These are phyloP conservation scores for Pelargonium nanum DNA, from an alignment of 345 rosid species.

Conservation along the genomic window DNA sequence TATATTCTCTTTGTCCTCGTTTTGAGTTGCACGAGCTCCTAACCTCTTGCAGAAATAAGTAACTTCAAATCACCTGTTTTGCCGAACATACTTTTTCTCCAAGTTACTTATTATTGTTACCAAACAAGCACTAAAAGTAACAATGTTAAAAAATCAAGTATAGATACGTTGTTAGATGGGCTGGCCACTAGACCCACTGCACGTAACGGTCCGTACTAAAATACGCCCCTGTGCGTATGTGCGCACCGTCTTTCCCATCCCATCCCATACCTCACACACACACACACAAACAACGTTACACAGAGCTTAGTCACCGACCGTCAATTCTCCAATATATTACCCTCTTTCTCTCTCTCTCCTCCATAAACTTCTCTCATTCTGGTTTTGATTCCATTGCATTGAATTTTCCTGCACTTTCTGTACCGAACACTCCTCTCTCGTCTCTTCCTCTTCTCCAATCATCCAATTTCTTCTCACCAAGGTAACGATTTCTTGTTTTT, in stretches of 20 bases:
- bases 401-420: neutral
- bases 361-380: neutral
- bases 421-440: neutral
- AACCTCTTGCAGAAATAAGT: no score
- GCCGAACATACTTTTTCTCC: no score
- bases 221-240: slow-evolving; percentile 6
- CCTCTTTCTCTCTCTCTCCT: slow-evolving; percentile 3
- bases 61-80: no score
- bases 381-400: neutral
- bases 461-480: neutral
- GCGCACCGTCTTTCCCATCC: slow-evolving; percentile 4
- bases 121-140: no score
- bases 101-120: no score
- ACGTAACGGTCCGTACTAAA: neutral
- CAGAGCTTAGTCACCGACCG: slow-evolving; percentile 18
- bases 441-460: neutral
- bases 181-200: neutral
- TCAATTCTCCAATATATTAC: slow-evolving; percentile 8
- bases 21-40: no score
- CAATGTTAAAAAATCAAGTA: no score
- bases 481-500: neutral
- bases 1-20: no score
- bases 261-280: neutral
- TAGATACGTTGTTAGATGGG: no score
- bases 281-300: slow-evolving; percentile 7